Base-by-base conservation (phyloP, 1,284 basidiomycete genomes). In the Tylopilus sp. region DNA sequence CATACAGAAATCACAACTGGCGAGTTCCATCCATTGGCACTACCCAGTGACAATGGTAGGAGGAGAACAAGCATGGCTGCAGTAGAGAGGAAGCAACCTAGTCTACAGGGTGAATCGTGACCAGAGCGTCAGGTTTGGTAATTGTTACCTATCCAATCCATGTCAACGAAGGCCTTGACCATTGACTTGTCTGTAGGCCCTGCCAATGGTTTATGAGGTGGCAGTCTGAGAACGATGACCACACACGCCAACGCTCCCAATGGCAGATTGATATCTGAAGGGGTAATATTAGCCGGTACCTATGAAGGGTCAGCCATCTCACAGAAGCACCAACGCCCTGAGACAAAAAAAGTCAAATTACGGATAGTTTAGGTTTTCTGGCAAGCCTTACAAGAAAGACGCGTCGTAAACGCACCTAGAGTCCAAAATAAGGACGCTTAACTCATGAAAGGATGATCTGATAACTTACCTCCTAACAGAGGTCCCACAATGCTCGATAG, bases 291-390 rank as follows among this genome's bases (percentile, higher is more conserved):
- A 68, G 27, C 50, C 21, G 25, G 56, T 41, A 34, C 45, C 45
- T 37, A 60, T 7, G 14, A 57, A 50, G 17, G 35, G 29, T 33
- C 10, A 3, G 25, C 39, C 34, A 37, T 21, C 64, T 65, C 62
- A 72, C 71, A 72, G 39, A 72, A 73, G 64, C 71, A 71, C 71
- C 71, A 73, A 19, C 66, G 64, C 71, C 71, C 71, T 72, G 25
- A 5, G 21, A 54, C n/a, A 57, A 50, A 53, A 19, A 61, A 48
- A n/a, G n/a, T n/a, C n/a, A n/a, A n/a, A n/a, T n/a, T n/a, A n/a
- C n/a, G n/a, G n/a, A n/a, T n/a, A n/a, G n/a, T n/a, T n/a, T n/a
- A n/a, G n/a, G n/a, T n/a, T n/a, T n/a, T n/a, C n/a, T n/a, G n/a
- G n/a, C 19, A 53, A 72, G 50, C 27, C 70, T 65, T 48, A 72